phyloP scores from a whole-genome alignment of 129 eudicot genomes.

The Artemisia tridentata region DNA sequence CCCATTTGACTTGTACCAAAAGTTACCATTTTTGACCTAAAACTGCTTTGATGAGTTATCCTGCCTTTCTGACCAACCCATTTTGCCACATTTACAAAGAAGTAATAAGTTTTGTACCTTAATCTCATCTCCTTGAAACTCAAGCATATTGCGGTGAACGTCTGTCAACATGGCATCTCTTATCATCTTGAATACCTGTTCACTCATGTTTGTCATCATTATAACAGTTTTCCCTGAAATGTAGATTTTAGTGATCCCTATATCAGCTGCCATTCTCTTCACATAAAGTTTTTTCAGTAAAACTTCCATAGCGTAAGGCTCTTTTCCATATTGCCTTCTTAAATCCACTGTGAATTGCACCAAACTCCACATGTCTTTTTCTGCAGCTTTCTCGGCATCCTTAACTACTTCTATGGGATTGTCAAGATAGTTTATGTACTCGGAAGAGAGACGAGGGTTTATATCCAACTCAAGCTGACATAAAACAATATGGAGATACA shows the following conservation, averaged over 20 bases:
- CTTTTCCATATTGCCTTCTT: constrained; percentile 83
- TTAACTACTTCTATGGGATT: constrained; percentile 80
- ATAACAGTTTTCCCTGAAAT: constrained; percentile 73
- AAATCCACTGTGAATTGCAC: constrained; percentile 76
- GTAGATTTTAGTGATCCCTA: constrained; percentile 76
- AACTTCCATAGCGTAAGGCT: constrained; percentile 95
- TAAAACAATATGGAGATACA: constrained; percentile 15
- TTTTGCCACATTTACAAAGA: not conserved
- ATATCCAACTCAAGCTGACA: constrained; percentile 78
- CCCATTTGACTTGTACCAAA: not conserved
- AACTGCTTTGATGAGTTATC: not conserved
- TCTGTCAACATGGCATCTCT: constrained; percentile 75
- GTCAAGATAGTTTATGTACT: constrained; percentile 88
- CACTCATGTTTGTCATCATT: constrained; percentile 75
- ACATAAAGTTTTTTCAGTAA: constrained; percentile 83
- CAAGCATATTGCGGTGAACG: constrained; percentile 55
- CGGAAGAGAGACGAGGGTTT: constrained; percentile 88
- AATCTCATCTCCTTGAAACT: constrained; percentile 56
- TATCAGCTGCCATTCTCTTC: constrained; percentile 94
- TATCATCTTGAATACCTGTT: constrained; percentile 72
- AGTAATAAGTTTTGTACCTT: constrained; percentile 48
- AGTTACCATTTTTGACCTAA: not conserved
- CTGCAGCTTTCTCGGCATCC: constrained; percentile 87
- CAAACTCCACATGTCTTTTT: constrained; percentile 65
- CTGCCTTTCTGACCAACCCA: not conserved